Evolutionary conservation across 2,329 filamentous ascomycete species (phyloP).

Genomic region (Cladorrhinum sp.): DNA sequence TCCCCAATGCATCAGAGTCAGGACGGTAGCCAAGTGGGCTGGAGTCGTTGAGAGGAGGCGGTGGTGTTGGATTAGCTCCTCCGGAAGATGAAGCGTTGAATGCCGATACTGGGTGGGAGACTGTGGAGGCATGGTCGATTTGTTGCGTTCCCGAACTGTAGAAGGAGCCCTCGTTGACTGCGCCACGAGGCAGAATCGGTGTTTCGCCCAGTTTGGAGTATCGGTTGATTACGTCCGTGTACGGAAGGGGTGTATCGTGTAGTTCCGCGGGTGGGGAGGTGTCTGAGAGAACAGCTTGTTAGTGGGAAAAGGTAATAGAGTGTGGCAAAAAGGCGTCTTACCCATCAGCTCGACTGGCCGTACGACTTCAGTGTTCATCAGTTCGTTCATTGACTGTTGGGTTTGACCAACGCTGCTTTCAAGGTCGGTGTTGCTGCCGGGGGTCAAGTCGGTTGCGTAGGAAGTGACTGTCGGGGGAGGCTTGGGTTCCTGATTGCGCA

Average conservation of each 20-base stretch:
- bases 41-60: conserved; percentile 9
- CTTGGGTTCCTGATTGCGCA: conserved; percentile 47
- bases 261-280: conserved; percentile 46
- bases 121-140: conserved; percentile 33
- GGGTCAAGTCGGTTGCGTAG: conserved; percentile 37
- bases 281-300: conserved; percentile 32
- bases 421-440: conserved; percentile 34
- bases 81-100: not conserved
- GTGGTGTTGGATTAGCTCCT: not conserved
- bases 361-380: conserved; percentile 25
- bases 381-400: conserved; percentile 23
- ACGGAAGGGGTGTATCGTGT: conserved; percentile 41
- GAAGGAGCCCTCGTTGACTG: conserved; percentile 31
- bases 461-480: conserved; percentile 42
- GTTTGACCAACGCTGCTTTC: conserved; percentile 30
- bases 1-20: conserved; percentile 22
- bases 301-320: not conserved
- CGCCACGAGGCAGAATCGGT: conserved; percentile 21
- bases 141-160: conserved; percentile 25
- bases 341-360: conserved; percentile 43
- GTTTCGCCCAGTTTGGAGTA: conserved; percentile 32
- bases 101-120: conserved; percentile 20
- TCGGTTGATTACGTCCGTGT: conserved; percentile 39
- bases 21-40: conserved; percentile 20
- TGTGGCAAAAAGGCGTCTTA: conserved; percentile 28